Conservation (phyloP, 2,329 filamentous ascomycete species). For the Cadophora sp. region DNA sequence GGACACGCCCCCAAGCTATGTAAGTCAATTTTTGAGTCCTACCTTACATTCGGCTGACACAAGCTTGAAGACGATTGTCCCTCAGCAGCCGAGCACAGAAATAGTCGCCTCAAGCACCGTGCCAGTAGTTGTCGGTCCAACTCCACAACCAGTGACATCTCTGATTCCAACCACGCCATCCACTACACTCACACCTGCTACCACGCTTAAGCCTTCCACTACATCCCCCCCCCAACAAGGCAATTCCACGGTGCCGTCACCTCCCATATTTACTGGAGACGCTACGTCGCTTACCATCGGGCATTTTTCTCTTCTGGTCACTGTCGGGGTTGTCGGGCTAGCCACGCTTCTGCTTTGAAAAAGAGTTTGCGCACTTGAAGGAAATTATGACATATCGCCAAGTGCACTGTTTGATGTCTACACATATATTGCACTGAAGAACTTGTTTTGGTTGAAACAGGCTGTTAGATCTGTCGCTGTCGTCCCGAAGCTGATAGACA, state of each 20-base stretch:
- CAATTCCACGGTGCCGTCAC: constrained; percentile 2
- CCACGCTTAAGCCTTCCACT: neutral
- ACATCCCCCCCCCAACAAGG: constrained; percentile 10
- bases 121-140: neutral
- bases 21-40: neutral
- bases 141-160: neutral
- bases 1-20: neutral
- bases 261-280: constrained; percentile 15
- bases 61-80: neutral
- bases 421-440: neutral
- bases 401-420: neutral
- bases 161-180: neutral
- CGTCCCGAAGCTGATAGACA: too few species aligned
- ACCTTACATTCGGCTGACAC: neutral
- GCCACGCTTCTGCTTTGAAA: neutral
- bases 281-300: neutral
- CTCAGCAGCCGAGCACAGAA: constrained; percentile 12
- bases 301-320: neutral
- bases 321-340: neutral
- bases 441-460: too few species aligned
- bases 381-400: neutral
- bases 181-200: neutral
- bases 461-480: too few species aligned
- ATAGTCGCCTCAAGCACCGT: neutral
- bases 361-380: too few species aligned